Evolutionary conservation across 176 grass and related monocot genomes (phyloP).

Genomic region (Lolium rigidum): DNA sequence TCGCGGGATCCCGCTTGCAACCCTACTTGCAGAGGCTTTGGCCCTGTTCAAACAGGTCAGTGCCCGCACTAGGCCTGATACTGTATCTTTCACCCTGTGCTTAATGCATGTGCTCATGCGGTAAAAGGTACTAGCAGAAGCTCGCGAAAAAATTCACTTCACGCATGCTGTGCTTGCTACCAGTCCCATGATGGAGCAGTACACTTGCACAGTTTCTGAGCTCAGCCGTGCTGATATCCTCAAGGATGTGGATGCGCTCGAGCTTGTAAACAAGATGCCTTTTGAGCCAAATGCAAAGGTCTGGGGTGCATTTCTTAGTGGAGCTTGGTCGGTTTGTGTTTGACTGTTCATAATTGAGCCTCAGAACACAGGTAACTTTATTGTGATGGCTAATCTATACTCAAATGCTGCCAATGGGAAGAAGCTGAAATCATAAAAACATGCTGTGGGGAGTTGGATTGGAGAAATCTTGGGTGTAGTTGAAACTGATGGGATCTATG

Average conservation of each 20-base stretch:
- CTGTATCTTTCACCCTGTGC: no score
- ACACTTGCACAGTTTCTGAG: no score
- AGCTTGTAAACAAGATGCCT: no score
- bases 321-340: no score
- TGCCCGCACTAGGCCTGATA: background rate
- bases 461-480: slow-evolving; percentile 24
- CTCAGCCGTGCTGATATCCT: no score
- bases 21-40: slow-evolving; percentile 18
- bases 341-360: slow-evolving; percentile 54
- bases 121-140: slow-evolving; percentile 49
- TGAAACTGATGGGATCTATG: slow-evolving; percentile 56
- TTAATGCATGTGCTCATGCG: no score
- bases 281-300: no score
- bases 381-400: slow-evolving; percentile 72
- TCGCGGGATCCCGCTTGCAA: no score
- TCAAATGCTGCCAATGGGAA: slow-evolving; percentile 59
- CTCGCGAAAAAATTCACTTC: background rate
- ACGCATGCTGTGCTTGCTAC: no score
- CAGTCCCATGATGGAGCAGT: no score
- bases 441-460: slow-evolving; percentile 38
- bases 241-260: no score
- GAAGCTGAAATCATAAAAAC: slow-evolving; percentile 59
- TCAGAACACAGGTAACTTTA: slow-evolving; percentile 61
- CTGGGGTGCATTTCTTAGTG: no score
- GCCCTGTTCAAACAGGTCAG: slow-evolving; percentile 46